A percentile compares a stretch with the other conserved stretches of the same genome.
Evolutionary conservation across 257 asterid species (phyloP).

Genomic region (Solanum chiquidenum): DNA sequence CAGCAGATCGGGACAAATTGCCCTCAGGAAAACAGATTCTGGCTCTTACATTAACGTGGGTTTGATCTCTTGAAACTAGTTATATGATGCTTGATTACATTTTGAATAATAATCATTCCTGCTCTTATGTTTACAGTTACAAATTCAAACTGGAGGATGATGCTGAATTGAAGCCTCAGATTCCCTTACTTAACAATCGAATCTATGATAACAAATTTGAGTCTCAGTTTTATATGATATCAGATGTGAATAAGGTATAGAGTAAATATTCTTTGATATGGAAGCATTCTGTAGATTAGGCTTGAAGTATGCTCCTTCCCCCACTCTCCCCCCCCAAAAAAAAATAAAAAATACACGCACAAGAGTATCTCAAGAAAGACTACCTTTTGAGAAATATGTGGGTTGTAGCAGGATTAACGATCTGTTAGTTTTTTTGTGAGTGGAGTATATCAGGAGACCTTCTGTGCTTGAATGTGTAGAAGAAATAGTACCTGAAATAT

Average conservation of each 20-base stretch:
- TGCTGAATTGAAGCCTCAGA: conserved; percentile 76
- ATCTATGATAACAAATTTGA: conserved; percentile 91
- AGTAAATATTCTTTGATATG: neutral
- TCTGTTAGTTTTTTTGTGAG: neutral
- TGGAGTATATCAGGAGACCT: neutral
- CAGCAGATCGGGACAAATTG: conserved; percentile 79
- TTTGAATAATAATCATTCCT: conserved; percentile 6
- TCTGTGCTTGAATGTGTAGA: neutral
- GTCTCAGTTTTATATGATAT: conserved; percentile 95
- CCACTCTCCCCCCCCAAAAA: neutral
- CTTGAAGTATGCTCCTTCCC: neutral
- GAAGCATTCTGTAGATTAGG: neutral
- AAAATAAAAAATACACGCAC: too few species aligned
- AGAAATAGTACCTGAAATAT: neutral
- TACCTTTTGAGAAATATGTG: neutral
- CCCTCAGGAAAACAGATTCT: conserved; percentile 86
- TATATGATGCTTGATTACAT: neutral
- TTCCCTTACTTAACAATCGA: conserved; percentile 91
- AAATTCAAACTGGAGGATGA: conserved; percentile 82
- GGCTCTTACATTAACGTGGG: conserved; percentile 75
- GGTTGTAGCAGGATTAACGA: neutral
- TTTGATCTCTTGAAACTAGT: conserved; percentile 4
- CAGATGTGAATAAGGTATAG: conserved; percentile 87
- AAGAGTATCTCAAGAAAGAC: neutral
- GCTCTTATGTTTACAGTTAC: conserved; percentile 51